A percentile compares a stretch with the other conserved stretches of the same genome.
Evolutionary conservation across 202 grass and related monocot species (phyloP).

Genomic region (Sporobolus alterniflorus): DNA sequence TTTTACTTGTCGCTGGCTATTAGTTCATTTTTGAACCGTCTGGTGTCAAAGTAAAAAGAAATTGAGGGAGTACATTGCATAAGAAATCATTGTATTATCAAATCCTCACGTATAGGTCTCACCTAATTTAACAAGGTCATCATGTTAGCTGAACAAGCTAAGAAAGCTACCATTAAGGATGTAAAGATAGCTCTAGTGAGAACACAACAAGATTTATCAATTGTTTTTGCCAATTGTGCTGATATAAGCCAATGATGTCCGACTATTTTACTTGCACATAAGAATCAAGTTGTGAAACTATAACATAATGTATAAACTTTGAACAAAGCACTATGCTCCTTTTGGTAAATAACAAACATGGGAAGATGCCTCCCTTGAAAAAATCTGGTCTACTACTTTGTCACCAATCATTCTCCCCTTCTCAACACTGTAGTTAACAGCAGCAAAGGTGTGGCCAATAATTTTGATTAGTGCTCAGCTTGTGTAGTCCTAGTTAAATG

Average conservation of each 20-base stretch:
- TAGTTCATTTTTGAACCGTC: no score
- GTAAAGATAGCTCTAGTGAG: neutral
- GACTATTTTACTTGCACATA: constrained; percentile 31
- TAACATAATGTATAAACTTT: neutral
- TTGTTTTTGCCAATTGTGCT: neutral
- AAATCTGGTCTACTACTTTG: constrained; percentile 31
- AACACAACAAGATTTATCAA: neutral
- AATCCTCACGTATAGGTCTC: neutral
- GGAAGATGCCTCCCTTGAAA: constrained; percentile 5
- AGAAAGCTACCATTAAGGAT: neutral
- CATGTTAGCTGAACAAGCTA: constrained; percentile 6
- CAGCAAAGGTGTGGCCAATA: neutral
- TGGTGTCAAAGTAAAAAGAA: no score
- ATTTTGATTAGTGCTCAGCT: neutral
- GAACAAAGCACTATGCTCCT: constrained; percentile 7
- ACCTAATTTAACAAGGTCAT: neutral
- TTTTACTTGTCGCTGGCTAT: no score
- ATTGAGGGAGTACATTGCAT: no score
- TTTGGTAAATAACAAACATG: neutral
- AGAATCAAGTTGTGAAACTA: neutral
- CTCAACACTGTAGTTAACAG: neutral
- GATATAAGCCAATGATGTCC: neutral
- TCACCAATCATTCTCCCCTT: constrained; percentile 3
- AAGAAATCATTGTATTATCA: neutral
- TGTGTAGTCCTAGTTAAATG: neutral